Evolutionary conservation across 2,329 filamentous ascomycete species (phyloP).

Genomic region (Fusarium piperis): DNA sequence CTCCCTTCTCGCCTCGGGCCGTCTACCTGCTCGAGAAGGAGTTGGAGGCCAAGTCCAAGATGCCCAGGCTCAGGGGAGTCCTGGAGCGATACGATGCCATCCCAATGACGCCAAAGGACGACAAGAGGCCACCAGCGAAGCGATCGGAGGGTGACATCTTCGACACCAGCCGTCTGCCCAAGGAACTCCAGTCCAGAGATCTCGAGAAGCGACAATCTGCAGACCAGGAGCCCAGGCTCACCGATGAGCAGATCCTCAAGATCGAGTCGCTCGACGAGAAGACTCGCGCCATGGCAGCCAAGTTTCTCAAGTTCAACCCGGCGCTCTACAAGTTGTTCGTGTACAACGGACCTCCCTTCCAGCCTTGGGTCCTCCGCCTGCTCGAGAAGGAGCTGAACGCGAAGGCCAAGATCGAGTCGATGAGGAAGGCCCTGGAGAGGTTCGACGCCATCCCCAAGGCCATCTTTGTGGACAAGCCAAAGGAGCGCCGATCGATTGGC

Average conservation of each 20-base stretch:
- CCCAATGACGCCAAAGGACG: neutral
- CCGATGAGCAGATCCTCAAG: neutral
- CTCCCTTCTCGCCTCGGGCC: neutral
- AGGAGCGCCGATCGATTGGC: neutral
- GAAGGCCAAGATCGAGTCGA: neutral
- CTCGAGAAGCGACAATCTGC: neutral
- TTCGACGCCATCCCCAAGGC: neutral
- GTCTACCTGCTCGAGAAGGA: neutral
- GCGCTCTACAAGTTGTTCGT: neutral
- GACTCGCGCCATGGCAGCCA: neutral
- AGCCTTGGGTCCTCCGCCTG: neutral
- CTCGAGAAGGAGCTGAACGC: neutral
- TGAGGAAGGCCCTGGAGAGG: neutral
- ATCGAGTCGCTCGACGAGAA: neutral
- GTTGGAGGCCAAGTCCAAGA: neutral
- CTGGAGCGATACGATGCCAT: neutral
- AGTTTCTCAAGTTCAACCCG: neutral
- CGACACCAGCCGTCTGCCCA: neutral
- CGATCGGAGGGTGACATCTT: neutral
- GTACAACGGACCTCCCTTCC: neutral
- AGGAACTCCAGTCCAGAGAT: neutral
- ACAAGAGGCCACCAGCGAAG: neutral
- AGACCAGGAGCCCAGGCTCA: neutral
- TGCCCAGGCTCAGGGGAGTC: neutral
- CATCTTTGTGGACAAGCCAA: neutral